Conservation (phyloP, 768 basidiomycete species). For the Lyophyllum decastes region DNA sequence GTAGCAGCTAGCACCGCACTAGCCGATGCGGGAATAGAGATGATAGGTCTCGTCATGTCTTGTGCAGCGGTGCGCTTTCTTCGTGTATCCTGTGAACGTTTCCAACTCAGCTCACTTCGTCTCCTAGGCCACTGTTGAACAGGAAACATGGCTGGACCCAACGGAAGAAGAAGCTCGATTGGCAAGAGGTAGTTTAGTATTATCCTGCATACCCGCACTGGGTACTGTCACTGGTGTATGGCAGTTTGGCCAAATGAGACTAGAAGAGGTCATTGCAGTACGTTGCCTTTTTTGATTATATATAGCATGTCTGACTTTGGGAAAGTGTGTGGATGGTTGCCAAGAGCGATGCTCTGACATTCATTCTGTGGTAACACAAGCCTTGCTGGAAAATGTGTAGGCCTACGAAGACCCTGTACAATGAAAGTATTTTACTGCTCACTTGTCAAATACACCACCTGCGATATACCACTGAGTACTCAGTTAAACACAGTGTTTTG, state of each 20-base stretch:
- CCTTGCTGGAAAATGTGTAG: constrained; percentile 48
- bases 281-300: constrained; percentile 23
- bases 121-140: constrained; percentile 54
- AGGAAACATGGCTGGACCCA: constrained; percentile 80
- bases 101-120: constrained; percentile 5
- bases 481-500: too few species aligned
- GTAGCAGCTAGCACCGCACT: constrained; percentile 90
- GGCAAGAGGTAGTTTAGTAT: constrained; percentile 67
- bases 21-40: constrained; percentile 90
- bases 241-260: constrained; percentile 72
- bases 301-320: neutral
- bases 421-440: neutral
- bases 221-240: constrained; percentile 82
- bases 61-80: constrained; percentile 66
- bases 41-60: constrained; percentile 85
- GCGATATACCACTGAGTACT: too few species aligned
- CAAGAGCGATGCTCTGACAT: constrained; percentile 73
- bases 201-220: constrained; percentile 89
- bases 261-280: constrained; percentile 57
- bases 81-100: neutral
- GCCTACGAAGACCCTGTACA: neutral
- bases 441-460: neutral
- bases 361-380: constrained; percentile 73
- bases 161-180: constrained; percentile 61
- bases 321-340: constrained; percentile 70